Evolutionary conservation across 2,329 filamentous ascomycete genomes (phyloP), one percentile per base, ranked within the genome.

Genomic region (Colletotrichum sp.): DNA sequence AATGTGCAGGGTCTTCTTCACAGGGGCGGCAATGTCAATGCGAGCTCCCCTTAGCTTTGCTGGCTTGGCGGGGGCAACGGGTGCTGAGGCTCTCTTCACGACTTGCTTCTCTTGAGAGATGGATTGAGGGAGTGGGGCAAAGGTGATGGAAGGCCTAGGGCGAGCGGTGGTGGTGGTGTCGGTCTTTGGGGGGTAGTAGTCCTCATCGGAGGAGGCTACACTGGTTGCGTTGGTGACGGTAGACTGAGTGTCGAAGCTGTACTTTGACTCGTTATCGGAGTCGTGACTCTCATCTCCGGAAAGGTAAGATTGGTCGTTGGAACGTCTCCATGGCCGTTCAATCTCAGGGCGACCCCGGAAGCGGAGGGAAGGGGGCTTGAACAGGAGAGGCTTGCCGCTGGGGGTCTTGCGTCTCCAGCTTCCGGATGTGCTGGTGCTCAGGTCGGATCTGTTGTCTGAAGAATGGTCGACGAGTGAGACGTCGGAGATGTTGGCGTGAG

Each of bases 191-290:
- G 69, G 67, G 39, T 32, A 72, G 13, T 63, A 55, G 6, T 75
- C 52, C 12, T 75, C 73, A 8, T 67, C 71, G 15, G 71, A 71
- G 6, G 71, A 71, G 3, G 71, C 73, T 26, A 78, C 72, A 48
- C 77, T 78, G n/a, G 77, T 78, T n/a, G 77, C 77, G 65, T 64
- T 67, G 6, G 77, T 78, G 64, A 77, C 24, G 55, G 68, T 60
- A n/a, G 75, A 74, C 26, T 43, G 59, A 28, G 75, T 70, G 48
- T 72, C 73, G 32, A 74, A 78, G 65, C 71, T 78, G 65, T 66
- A 78, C 60, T 75, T 77, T 10, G 75, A 78, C 59, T 78, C 77
- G 12, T 55, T 71, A 13, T 78, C 77, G 6, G 77, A 78, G 55
- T 78, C 77, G 30, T 74, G 67, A 34, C 65, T 67, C 13, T 78